Evolutionary conservation across 495 filamentous ascomycete genomes (phyloP), one percentile per base, ranked within the genome.

Genomic region (Neurospora cerealis): DNA sequence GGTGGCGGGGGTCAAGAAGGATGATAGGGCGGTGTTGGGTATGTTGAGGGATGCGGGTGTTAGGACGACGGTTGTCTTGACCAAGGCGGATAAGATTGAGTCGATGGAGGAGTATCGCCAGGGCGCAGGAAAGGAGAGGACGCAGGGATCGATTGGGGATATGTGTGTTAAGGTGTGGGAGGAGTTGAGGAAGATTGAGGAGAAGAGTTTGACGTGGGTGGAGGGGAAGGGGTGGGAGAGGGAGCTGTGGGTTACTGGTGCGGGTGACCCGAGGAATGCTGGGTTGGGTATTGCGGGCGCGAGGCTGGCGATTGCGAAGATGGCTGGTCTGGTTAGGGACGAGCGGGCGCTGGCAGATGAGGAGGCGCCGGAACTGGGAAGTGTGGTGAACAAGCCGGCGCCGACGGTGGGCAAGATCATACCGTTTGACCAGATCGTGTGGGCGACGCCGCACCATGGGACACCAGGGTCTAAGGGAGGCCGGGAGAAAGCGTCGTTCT

Each of bases 1-100:
- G 19, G 82, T 88, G 44, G 91, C 94, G 72, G 94, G 94, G n/a
- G 79, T 96, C 7, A 98, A 97, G 79, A 77, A 83, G 21, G 87
- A 83, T 4, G 96, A 99, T 80, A 73, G 85, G 11, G 83, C 89
- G 66, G 83, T 96, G 46, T 83, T 99, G 17, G 78, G 81, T 28
- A 77, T 92, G 48, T 86, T 98, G 71, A 85, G 91, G 41, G 78
- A 88, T 70, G 83, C 85, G 6, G 87, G 84, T 10, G 88, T 96
- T 15, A 87, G 88, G 17, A 94, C 93, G 75, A 89, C 95, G 75
- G 87, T 98, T 17, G 85, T 98, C 54, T 80, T 99, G 5, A 92
- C 93, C 4, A 98, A 98, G 81, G 89, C 90, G 8, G 96, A 99
- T 79, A 85, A 85, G 70, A 75, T 85, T 62, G 54, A 62, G 0